phyloP scores from a whole-genome alignment of 1,139 yeast species.

The Nematodospora anomalae region DNA sequence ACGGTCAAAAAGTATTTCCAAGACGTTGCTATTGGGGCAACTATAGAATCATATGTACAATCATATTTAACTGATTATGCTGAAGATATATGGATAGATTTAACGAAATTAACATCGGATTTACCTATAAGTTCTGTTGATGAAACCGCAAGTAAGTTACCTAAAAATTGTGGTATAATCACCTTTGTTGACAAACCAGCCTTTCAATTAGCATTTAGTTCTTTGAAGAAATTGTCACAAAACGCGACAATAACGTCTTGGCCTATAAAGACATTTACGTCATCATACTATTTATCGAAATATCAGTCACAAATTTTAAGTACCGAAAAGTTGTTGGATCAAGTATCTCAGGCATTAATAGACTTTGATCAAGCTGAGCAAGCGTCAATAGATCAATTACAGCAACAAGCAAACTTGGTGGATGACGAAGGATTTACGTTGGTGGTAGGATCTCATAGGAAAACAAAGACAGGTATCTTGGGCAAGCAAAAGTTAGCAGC shows the following conservation, averaged over 20 bases:
- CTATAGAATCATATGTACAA: slow-evolving; percentile 50
- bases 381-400: slow-evolving; percentile 59
- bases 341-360: slow-evolving; percentile 59
- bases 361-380: slow-evolving; percentile 74
- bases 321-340: slow-evolving; percentile 44
- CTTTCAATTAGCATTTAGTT: slow-evolving; percentile 61
- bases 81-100: slow-evolving; percentile 58
- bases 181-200: slow-evolving; percentile 77
- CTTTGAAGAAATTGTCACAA: slow-evolving; percentile 51
- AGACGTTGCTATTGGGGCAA: slow-evolving; percentile 58
- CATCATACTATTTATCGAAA: slow-evolving; percentile 29
- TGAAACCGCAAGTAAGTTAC: slow-evolving; percentile 48
- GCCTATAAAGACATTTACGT: slow-evolving; percentile 33
- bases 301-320: slow-evolving; percentile 41
- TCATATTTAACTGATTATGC: slow-evolving; percentile 40
- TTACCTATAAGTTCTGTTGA: slow-evolving; percentile 26
- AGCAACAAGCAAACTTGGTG: slow-evolving; percentile 56
- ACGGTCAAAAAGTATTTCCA: slow-evolving; percentile 60
- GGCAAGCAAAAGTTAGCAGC: slow-evolving; percentile 53
- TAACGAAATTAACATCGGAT: slow-evolving; percentile 61
- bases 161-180: slow-evolving; percentile 71
- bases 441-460: slow-evolving; percentile 84
- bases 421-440: slow-evolving; percentile 94
- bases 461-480: slow-evolving; percentile 67
- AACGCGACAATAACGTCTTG: slow-evolving; percentile 26